Evolutionary conservation across 192 early-diverging fungal species (phyloP).

Genomic region (Spizellomyces sp.): DNA sequence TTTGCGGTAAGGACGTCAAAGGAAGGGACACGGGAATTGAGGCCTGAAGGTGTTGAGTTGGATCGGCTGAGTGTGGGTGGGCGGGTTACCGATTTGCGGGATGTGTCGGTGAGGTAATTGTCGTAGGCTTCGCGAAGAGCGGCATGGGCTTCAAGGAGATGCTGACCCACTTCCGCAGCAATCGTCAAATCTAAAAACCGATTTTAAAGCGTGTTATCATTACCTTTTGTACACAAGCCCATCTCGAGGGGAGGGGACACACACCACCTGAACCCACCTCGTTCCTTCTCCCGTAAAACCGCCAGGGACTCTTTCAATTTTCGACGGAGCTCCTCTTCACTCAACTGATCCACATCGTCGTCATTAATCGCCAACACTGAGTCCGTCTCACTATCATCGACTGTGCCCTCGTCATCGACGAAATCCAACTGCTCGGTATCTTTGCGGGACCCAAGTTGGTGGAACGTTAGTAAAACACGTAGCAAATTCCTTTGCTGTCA

Average conservation of each 20-base stretch:
- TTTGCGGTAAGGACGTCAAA: background rate
- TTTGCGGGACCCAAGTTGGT: too few relatives aligned
- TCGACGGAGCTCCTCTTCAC: slow-evolving; percentile 14
- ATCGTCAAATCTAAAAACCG: slow-evolving; percentile 15
- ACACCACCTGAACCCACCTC: background rate
- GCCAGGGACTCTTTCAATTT: slow-evolving; percentile 2
- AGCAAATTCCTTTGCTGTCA: too few relatives aligned
- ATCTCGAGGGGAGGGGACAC: background rate
- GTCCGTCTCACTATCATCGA: too few relatives aligned
- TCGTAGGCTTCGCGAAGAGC: slow-evolving; percentile 26
- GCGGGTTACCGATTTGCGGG: too few relatives aligned
- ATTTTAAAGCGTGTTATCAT: background rate
- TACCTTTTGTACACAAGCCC: background rate
- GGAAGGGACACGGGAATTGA: background rate
- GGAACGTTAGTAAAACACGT: too few relatives aligned
- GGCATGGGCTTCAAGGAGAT: slow-evolving; percentile 29
- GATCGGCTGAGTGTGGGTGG: background rate
- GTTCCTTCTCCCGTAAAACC: slow-evolving; percentile 12
- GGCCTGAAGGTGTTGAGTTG: slow-evolving; percentile 11
- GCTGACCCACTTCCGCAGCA: slow-evolving; percentile 33
- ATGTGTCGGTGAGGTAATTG: slow-evolving; percentile 5
- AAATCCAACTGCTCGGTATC: too few relatives aligned
- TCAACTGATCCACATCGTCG: slow-evolving; percentile 1
- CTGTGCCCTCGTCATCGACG: too few relatives aligned
- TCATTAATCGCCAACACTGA: background rate